Evolutionary conservation across 179 eudicot species (phyloP).

Genomic region (Drosera spatulata): DNA sequence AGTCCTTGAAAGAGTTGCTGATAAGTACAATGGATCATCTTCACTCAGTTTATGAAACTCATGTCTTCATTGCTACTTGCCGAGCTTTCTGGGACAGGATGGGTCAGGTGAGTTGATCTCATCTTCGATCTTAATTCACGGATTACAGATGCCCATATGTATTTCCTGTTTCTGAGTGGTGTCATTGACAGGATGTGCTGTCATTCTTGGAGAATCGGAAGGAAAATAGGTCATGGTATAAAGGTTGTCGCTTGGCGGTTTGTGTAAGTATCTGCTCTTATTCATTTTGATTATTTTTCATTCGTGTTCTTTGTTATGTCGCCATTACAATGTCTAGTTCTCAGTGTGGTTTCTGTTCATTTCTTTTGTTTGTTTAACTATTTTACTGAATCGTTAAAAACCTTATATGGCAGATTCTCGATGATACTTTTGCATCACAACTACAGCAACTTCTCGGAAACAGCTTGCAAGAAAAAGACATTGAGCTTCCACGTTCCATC

Average conservation of each 20-base stretch:
- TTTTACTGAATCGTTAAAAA: too few relatives aligned
- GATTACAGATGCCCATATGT: too few relatives aligned
- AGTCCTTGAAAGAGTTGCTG: conserved; percentile 60
- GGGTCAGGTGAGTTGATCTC: conserved; percentile 46
- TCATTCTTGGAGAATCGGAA: conserved; percentile 60
- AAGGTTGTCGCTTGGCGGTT: conserved; percentile 60
- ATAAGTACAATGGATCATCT: conserved; percentile 47
- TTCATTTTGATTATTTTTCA: too few relatives aligned
- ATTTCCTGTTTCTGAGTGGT: too few relatives aligned
- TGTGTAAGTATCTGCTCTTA: conserved; percentile 36
- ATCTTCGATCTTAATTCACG: neutral
- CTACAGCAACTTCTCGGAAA: conserved; percentile 75
- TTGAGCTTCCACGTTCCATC: conserved; percentile 72
- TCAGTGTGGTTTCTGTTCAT: neutral
- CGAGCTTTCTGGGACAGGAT: conserved; percentile 85
- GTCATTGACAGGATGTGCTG: conserved; percentile 47
- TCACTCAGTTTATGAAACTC: conserved; percentile 45
- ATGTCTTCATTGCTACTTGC: conserved; percentile 55
- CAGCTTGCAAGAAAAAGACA: conserved; percentile 60
- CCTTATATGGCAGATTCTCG: conserved; percentile 45
- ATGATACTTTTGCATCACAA: conserved; percentile 77
- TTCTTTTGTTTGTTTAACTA: too few relatives aligned
- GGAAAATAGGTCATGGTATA: conserved; percentile 69
- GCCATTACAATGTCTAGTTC: too few relatives aligned
- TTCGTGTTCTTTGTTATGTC: too few relatives aligned